Evolutionary conservation across 352 stramenopile species (phyloP), one percentile per base, ranked within the genome.

Genomic region (Globisporangium polare): DNA sequence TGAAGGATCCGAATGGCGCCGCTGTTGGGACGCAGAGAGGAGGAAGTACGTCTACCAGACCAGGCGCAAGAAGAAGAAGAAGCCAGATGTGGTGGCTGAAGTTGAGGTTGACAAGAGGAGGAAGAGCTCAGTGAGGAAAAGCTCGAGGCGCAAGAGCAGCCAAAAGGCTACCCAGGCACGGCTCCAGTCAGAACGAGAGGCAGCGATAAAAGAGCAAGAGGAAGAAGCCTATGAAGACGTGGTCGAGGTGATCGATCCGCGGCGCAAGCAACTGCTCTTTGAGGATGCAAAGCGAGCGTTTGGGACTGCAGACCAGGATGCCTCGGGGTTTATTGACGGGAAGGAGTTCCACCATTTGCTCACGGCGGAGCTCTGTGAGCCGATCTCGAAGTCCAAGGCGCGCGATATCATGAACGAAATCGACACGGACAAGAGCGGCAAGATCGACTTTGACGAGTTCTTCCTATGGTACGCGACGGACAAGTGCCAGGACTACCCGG

Each of bases 401-500:
- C 51, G 51, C 29, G 53, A 68, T n/a, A 65, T 78, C 39, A 72
- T 80, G 63, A 66, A 63, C 33, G 55, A 77, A 39, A 63, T 83
- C 20, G 74, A 80, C 43, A 39, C 29, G 5, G 72, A 83, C 35
- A 62, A 64, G 33, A 83, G 72, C 47, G 74, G 72, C 13, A 72
- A 68, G 41, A 78, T 83, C 46, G 72, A 80, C 43, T 78, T 83
- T 53, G 51, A 74, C 49, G 74, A 83, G 63, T 83, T 83, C 53
- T 83, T 80, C 53, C 46, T 69, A 33, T 83, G 74, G 74, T 83
- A 83, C 45, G 74, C 72, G 7, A 68, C 65, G 5, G 66, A 79
- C 18, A 83, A 78, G n/a, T 79, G 72, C 53, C 74, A 83, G 59
- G 74, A 83, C 43, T 73, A 73, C 33, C 71, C 68, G 24, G 17